These are phyloP conservation scores for Orbilia blumenaviensis DNA, from an alignment of 2,329 filamentous ascomycete genomes.

Conservation along the genomic window DNA sequence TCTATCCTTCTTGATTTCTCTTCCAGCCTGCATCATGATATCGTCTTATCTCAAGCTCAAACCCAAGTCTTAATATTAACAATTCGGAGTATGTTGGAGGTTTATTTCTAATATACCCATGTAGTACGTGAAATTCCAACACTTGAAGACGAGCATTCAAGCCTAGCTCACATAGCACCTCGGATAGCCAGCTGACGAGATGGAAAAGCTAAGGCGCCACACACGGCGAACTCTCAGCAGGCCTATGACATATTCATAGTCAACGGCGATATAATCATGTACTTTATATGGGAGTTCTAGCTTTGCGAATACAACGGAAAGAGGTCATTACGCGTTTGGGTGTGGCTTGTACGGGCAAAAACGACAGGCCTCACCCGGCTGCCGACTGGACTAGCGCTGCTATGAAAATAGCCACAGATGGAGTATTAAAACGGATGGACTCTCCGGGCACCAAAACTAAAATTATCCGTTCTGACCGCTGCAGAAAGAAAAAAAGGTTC, in stretches of 20 bases:
- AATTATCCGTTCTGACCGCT: background rate
- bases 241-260: background rate
- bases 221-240: slow-evolving; percentile 2
- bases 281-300: background rate
- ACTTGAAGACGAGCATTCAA: background rate
- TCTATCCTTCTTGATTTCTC: no score
- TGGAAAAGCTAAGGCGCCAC: slow-evolving; percentile 7
- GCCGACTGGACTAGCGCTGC: background rate
- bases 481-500: background rate
- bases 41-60: no score
- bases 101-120: no score
- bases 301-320: background rate
- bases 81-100: no score
- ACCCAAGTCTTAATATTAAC: no score
- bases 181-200: background rate
- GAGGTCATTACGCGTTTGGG: slow-evolving; percentile 40
- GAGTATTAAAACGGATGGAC: background rate
- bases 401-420: background rate
- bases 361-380: slow-evolving; percentile 10
- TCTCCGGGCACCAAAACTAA: background rate
- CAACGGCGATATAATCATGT: background rate
- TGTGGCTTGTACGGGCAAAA: slow-evolving; percentile 39
- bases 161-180: no score
- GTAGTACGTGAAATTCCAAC: no score
- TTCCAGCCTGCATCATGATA: no score